Evolutionary conservation across 345 rosid species (phyloP).

Genomic region (Balakata baccata): DNA sequence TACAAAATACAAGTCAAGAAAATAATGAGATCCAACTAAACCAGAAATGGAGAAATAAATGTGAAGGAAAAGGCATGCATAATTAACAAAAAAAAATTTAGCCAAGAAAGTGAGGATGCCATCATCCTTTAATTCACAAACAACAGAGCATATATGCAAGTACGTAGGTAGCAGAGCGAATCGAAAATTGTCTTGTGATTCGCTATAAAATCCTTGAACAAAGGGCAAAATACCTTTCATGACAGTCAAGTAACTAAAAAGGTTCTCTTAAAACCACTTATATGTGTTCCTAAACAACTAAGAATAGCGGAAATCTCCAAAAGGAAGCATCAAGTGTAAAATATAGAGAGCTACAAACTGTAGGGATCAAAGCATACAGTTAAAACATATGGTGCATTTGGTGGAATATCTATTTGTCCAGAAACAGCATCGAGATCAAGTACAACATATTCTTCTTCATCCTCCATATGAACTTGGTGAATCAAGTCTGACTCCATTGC

Average conservation of each 20-base stretch:
- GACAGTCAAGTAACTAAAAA: background rate
- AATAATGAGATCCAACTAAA: background rate
- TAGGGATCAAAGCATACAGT: constrained; percentile 35
- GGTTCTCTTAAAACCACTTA: background rate
- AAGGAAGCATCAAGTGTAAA: background rate
- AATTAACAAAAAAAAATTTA: background rate
- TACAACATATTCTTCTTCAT: constrained; percentile 42
- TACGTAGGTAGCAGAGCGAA: background rate
- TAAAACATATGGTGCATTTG: constrained; percentile 47
- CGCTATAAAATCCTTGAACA: background rate
- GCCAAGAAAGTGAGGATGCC: background rate
- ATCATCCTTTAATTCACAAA: background rate
- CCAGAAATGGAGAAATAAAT: background rate
- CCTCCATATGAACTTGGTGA: constrained; percentile 1
- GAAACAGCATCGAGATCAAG: constrained; percentile 52
- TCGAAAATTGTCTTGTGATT: background rate
- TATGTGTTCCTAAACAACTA: background rate
- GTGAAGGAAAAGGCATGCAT: background rate
- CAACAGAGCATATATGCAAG: background rate
- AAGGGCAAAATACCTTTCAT: background rate
- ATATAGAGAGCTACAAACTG: background rate
- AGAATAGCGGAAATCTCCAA: background rate
- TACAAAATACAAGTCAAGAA: too few relatives aligned
- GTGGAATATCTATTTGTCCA: constrained; percentile 39
- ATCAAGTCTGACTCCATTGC: constrained; percentile 35